Evolutionary conservation across 306 rosid genomes (phyloP), one percentile per base, ranked within the genome.

Genomic region (Trichosanthes cucumerina): DNA sequence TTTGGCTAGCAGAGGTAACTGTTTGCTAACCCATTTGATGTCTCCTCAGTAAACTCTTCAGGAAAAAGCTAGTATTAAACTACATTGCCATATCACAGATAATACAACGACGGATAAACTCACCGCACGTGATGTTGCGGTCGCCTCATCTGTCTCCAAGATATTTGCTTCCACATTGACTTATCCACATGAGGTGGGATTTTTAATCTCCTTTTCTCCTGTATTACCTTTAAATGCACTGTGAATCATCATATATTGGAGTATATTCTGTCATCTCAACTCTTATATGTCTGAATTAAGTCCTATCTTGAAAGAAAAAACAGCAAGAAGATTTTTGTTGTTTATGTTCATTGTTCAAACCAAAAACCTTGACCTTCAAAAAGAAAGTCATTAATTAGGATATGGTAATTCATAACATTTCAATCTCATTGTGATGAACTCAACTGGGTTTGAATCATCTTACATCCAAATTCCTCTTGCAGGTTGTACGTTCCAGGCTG

Each of bases 401-500:
- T 21, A 28, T 26, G 62, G 24, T 49, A 3, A 18, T 16, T 50
- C 23, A 8, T 34, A 19, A 33, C 6, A 64, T 18, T 63, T 63
- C 69, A 15, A n/a, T 38, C 28, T 19, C 49, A 19, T 36, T 65
- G 28, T 19, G 50, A 39, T n/a, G 43, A 39, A 64, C 71, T 64
- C 71, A 64, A 33, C 71, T 18, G 15, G 46, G 6, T 34, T 64
- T 36, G 46, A 64, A 33, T 60, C 66, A 28, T 5, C 10, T 5
- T 5, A 63, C 0, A 63, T 33, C 6, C 70, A 63, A 7, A 33
- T 49, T 1, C 79, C 14, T 11, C 68, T 70, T 85, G 83, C 82
- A 92, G 97, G 97, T 92, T 77, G 96, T 92, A 72, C 93, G 97
- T 14, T 88, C 97, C 66, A 89, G 97, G 88, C 91, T 92, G 79